A percentile compares a stretch with the other conserved stretches of the same genome.
phyloP scores from a whole-genome alignment of 148 eudicot genomes.

The Rhododendron williamsianum region DNA sequence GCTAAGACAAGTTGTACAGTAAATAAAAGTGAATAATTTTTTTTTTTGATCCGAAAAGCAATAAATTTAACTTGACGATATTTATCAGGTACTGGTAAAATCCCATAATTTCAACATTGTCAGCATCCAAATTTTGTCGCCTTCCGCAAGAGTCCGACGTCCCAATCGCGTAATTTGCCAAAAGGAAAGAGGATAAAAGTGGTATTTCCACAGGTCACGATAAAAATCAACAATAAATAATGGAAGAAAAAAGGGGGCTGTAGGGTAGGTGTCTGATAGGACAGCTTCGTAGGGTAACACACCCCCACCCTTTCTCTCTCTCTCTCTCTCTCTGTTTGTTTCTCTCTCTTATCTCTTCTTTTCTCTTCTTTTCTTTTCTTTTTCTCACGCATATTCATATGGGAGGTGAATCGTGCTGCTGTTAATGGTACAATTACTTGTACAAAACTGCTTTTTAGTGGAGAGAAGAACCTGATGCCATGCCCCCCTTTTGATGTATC shows the following conservation, averaged over 20 bases:
- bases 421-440: constrained; percentile 18
- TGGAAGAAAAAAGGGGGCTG: constrained; percentile 10
- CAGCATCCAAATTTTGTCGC: constrained; percentile 23
- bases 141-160: constrained; percentile 5
- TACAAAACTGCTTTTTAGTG: constrained; percentile 29
- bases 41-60: neutral
- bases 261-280: constrained; percentile 42
- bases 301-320: neutral
- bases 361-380: neutral
- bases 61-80: neutral
- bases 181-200: constrained; percentile 4
- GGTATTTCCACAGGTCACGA: constrained; percentile 11
- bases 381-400: constrained; percentile 32
- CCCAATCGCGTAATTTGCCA: constrained; percentile 4
- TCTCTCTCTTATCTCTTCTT: neutral
- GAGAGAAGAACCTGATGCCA: constrained; percentile 47
- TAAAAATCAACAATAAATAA: constrained; percentile 18
- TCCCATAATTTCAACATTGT: neutral
- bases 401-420: constrained; percentile 16
- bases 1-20: neutral
- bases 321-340: constrained; percentile 11
- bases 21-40: neutral
- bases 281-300: constrained; percentile 38
- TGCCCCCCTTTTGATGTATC: constrained; percentile 33
- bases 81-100: neutral